Conservation (phyloP, 371 early-diverging fungal species). For the Thermomucor indicae-seudaticae region DNA sequence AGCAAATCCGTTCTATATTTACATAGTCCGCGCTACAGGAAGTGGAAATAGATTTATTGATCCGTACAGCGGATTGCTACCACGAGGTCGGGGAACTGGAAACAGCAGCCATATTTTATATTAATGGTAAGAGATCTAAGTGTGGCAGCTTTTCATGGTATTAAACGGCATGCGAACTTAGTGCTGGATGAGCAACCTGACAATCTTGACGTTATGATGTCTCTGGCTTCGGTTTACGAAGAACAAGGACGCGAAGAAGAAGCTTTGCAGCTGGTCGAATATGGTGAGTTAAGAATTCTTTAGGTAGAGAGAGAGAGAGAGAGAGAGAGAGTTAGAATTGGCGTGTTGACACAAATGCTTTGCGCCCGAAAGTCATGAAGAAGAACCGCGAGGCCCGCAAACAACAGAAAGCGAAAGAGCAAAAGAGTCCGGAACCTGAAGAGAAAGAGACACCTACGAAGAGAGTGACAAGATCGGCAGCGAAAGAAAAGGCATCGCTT, state of each 20-base stretch:
- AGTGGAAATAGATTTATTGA: conserved; percentile 44
- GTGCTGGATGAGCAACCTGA: conserved; percentile 52
- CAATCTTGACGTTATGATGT: conserved; percentile 72
- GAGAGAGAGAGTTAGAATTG: too few relatives aligned
- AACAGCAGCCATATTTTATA: conserved; percentile 58
- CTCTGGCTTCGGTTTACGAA: conserved; percentile 80
- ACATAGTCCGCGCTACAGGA: conserved; percentile 18
- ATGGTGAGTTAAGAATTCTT: conserved; percentile 28
- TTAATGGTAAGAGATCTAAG: conserved; percentile 39
- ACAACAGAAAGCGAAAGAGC: conserved; percentile 7
- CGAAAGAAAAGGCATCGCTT: conserved; percentile 13
- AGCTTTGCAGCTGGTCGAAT: conserved; percentile 62
- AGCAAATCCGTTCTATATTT: background rate
- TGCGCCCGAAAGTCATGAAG: conserved; percentile 23
- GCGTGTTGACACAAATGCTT: background rate
- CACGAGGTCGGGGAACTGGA: conserved; percentile 65
- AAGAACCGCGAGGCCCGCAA: conserved; percentile 22
- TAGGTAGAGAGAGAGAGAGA: too few relatives aligned
- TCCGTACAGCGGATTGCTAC: conserved; percentile 66
- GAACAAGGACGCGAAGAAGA: conserved; percentile 74
- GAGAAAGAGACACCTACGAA: background rate
- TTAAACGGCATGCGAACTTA: conserved; percentile 7
- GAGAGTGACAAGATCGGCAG: background rate
- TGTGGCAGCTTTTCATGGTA: too few relatives aligned
- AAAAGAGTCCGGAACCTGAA: background rate